A percentile compares a stretch with the other conserved stretches of the same genome.
Evolutionary conservation across 176 grass and related monocot genomes (phyloP).

Genomic region (Neostapfia colusana): DNA sequence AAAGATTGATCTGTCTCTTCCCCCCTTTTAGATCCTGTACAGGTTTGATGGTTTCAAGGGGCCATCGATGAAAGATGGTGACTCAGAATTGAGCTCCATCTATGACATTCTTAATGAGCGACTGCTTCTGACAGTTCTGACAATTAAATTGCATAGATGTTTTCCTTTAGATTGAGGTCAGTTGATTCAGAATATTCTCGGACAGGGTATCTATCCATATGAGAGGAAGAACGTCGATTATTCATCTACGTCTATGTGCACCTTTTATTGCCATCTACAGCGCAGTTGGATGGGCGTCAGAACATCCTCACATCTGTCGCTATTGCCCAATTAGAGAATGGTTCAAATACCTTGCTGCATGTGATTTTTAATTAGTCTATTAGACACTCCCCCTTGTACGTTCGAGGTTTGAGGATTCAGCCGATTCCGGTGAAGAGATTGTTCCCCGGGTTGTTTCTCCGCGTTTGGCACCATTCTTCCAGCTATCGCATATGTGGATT

Average conservation of each 20-base stretch:
- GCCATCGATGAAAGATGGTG: background rate
- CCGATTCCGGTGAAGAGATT: background rate
- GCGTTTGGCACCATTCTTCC: background rate
- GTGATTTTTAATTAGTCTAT: too few species aligned
- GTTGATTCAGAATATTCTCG: background rate
- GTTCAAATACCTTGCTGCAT: too few species aligned
- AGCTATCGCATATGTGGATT: background rate
- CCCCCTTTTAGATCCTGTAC: conserved; percentile 10
- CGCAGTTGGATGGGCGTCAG: background rate
- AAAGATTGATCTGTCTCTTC: background rate
- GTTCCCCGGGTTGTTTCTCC: background rate
- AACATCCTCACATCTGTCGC: too few species aligned
- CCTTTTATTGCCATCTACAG: background rate
- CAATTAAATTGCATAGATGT: background rate
- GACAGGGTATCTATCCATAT: background rate
- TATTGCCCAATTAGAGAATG: too few species aligned
- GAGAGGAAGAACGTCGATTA: background rate
- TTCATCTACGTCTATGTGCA: background rate
- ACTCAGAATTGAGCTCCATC: conserved; percentile 19
- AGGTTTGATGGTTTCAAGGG: background rate
- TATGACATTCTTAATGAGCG: background rate
- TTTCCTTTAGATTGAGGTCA: background rate
- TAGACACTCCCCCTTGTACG: too few species aligned
- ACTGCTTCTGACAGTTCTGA: background rate
- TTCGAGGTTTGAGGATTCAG: background rate